These are phyloP conservation scores for Oryza longistaminata DNA, from an alignment of 176 grass and related monocot species.

Conservation along the genomic window DNA sequence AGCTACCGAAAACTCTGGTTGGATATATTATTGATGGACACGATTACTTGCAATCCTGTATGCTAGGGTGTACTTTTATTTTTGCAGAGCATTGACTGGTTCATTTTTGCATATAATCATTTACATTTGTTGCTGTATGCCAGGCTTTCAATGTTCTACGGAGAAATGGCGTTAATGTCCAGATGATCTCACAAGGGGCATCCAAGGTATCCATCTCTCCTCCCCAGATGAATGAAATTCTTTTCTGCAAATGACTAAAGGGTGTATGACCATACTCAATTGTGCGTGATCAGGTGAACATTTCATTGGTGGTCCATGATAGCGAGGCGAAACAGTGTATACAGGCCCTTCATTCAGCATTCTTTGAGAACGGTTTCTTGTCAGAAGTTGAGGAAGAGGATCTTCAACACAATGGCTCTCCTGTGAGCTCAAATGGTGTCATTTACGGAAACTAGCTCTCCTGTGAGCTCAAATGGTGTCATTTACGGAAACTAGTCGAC, in stretches of 20 bases:
- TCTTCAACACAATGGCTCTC: slow-evolving; percentile 32
- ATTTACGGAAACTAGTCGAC: slow-evolving; percentile 40
- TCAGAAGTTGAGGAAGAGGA: slow-evolving; percentile 58
- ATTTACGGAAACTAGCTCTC: no score
- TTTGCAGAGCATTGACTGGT: background rate
- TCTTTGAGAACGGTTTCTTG: slow-evolving; percentile 83
- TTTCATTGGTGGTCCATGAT: slow-evolving; percentile 88
- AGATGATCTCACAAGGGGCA: slow-evolving; percentile 99
- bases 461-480: slow-evolving; percentile 32
- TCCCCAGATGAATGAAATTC: background rate
- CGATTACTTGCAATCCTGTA: background rate
- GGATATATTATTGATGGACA: background rate
- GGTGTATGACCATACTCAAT: slow-evolving; percentile 2
- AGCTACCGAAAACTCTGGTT: background rate
- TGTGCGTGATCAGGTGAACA: slow-evolving; percentile 66
- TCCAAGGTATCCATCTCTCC: slow-evolving; percentile 60
- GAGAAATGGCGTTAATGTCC: slow-evolving; percentile 78
- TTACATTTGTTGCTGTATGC: background rate
- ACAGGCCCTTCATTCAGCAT: slow-evolving; percentile 73
- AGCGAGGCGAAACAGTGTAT: slow-evolving; percentile 82
- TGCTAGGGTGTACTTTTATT: background rate
- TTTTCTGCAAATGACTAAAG: background rate
- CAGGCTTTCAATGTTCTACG: slow-evolving; percentile 89
- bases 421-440: slow-evolving; percentile 32
- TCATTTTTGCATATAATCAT: background rate